These are phyloP conservation scores for Apiospora aurea DNA, from an alignment of 2,329 filamentous ascomycete genomes.

Conservation along the genomic window DNA sequence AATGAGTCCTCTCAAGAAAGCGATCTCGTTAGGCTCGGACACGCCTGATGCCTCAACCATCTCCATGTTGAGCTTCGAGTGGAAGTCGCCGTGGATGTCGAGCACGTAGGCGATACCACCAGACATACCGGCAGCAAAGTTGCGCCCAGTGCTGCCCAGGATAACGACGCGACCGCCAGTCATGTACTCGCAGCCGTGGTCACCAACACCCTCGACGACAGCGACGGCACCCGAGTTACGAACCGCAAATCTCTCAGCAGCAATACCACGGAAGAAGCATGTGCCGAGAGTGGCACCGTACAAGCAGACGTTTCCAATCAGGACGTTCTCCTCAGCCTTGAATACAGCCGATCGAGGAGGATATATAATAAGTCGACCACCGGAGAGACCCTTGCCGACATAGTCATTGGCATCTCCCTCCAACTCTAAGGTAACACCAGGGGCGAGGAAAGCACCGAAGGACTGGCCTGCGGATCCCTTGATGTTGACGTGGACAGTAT, in stretches of 20 bases:
- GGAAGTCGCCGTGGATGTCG: constrained; percentile 88
- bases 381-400: constrained; percentile 93
- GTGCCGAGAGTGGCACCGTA: constrained; percentile 92
- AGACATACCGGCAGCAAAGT: constrained; percentile 98
- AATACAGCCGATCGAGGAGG: constrained; percentile 89
- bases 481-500: constrained; percentile 95
- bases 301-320: constrained; percentile 92
- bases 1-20: constrained; percentile 87
- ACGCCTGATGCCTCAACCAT: constrained; percentile 92
- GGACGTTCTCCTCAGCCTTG: constrained; percentile 94
- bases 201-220: constrained; percentile 95
- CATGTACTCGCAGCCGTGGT: constrained; percentile 99
- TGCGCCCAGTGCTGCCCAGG: constrained; percentile 88
- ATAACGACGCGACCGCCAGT: constrained; percentile 91
- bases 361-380: constrained; percentile 91
- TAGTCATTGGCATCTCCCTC: constrained; percentile 98
- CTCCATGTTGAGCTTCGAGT: constrained; percentile 93
- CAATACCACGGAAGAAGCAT: constrained; percentile 96
- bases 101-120: constrained; percentile 96
- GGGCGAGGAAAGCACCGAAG: constrained; percentile 92
- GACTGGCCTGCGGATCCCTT: constrained; percentile 96
- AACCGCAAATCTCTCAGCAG: constrained; percentile 94
- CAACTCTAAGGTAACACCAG: constrained; percentile 91
- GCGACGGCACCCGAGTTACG: constrained; percentile 95
- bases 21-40: constrained; percentile 87